A percentile compares a stretch with the other conserved stretches of the same genome.
Evolutionary conservation across 768 basidiomycete genomes (phyloP).

Genomic region (Psilocybe azurescens): DNA sequence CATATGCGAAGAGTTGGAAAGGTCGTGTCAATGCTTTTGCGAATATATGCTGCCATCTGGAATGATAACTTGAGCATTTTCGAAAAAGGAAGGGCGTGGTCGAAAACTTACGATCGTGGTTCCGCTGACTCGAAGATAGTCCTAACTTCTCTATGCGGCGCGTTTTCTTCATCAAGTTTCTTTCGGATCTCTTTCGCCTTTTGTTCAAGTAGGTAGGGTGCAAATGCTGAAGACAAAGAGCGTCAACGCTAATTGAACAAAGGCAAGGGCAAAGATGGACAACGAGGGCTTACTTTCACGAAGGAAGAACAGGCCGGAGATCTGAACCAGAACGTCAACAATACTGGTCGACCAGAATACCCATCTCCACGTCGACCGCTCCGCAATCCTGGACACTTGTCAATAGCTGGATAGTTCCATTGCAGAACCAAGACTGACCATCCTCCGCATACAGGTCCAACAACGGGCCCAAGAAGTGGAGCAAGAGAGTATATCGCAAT

Average conservation of each 20-base stretch:
- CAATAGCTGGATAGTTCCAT: too few species aligned
- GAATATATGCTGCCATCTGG: conserved; percentile 60
- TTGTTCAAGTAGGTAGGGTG: conserved; percentile 49
- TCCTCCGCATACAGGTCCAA: conserved; percentile 67
- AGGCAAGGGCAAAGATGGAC: neutral
- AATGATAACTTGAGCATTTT: conserved; percentile 34
- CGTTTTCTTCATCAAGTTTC: conserved; percentile 55
- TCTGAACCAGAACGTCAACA: conserved; percentile 57
- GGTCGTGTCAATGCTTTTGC: conserved; percentile 65
- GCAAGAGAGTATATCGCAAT: conserved; percentile 69
- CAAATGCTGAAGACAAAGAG: conserved; percentile 38
- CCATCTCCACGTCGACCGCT: conserved; percentile 74
- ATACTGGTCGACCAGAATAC: conserved; percentile 77
- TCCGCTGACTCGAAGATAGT: conserved; percentile 57
- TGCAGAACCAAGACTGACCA: conserved; percentile 39
- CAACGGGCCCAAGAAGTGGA: conserved; percentile 67
- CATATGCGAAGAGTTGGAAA: conserved; percentile 60
- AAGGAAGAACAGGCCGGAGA: conserved; percentile 59
- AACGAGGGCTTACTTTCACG: conserved; percentile 58
- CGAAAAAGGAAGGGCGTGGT: conserved; percentile 47
- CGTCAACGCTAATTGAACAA: neutral
- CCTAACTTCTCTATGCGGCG: conserved; percentile 37
- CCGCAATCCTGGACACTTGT: conserved; percentile 49
- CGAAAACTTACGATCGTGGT: conserved; percentile 26
- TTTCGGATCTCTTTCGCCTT: conserved; percentile 55